phyloP scores from a whole-genome alignment of 805 yeast species.

The Starmerella bombicola region DNA sequence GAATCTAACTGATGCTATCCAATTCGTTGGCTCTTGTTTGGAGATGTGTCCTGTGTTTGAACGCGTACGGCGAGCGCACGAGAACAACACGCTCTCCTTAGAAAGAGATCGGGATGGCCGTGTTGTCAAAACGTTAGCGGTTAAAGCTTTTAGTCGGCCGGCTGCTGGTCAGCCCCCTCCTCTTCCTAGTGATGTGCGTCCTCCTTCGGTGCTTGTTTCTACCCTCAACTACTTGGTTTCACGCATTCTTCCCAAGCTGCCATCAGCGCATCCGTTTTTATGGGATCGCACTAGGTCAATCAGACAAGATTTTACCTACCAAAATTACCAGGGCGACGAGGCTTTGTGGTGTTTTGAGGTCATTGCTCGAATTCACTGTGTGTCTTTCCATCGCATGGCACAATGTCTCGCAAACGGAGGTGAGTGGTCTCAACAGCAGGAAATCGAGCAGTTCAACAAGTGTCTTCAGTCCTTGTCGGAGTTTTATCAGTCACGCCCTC shows the following conservation, averaged over 20 bases:
- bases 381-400: constrained; percentile 78
- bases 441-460: constrained; percentile 84
- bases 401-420: constrained; percentile 28
- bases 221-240: constrained; percentile 64
- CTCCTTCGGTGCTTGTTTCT: constrained; percentile 58
- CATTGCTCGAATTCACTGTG: constrained; percentile 76
- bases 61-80: constrained; percentile 72
- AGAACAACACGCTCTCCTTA: constrained; percentile 67
- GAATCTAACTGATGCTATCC: constrained; percentile 75
- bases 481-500: constrained; percentile 51
- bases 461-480: constrained; percentile 80
- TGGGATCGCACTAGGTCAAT: constrained; percentile 98
- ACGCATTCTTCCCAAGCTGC: constrained; percentile 50
- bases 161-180: constrained; percentile 99
- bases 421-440: constrained; percentile 89
- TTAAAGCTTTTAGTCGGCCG: constrained; percentile 90
- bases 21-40: constrained; percentile 73
- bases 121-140: constrained; percentile 50
- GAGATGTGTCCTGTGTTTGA: constrained; percentile 96
- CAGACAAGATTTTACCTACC: constrained; percentile 93
- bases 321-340: constrained; percentile 85
- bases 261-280: constrained; percentile 75
- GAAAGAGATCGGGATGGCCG: constrained; percentile 54
- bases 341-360: constrained; percentile 86
- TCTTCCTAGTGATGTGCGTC: constrained; percentile 91